Evolutionary conservation across 805 yeast genomes (phyloP), one percentile per base, ranked within the genome.

Genomic region (Zygotorulaspora danielsina): DNA sequence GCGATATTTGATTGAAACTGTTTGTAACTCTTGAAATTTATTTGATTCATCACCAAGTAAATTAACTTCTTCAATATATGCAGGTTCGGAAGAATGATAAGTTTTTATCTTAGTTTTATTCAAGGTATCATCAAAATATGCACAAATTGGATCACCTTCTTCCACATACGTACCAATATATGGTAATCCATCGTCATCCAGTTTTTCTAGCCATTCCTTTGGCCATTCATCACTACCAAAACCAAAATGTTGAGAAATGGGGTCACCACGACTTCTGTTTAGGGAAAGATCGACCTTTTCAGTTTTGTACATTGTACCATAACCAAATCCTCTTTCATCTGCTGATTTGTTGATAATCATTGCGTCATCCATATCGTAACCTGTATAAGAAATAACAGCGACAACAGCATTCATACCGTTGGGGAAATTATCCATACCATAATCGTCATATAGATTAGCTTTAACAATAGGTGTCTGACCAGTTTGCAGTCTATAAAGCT

Each of bases 341-440:
- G 97, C 97, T 36, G 95, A 84, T 65, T 93, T 93, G 66, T 93
- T 93, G 53, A 93, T 78, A 57, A 93, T 93, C 97, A 93, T 90
- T 61, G 98, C 98, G 66, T 93, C 98, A 70, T 93, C 98, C 97
- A 93, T 93, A 84, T 93, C 98, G 61, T 93, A 93, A 54, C 98
- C 98, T 1, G 98, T 93, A 64, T 93, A 93, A 0, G 98, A 89
- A 59, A 93, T 93, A 53, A 93, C 98, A 0, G 98, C 98, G 48
- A 93, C 98, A 44, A 93, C 96, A 2, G 98, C 98, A 61, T 93
- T 93, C 48, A 84, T 87, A 62, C 98, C 98, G 61, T 93, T 93
- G 51, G 98, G 98, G 79, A 87, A 93, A 64, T 88, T 87, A 65
- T 93, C 98, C 87, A 93, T 81, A 32, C 97, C 98, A 59, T 89